These are phyloP conservation scores for Scleroderma bovista DNA, from an alignment of 768 basidiomycete species.

Conservation along the genomic window DNA sequence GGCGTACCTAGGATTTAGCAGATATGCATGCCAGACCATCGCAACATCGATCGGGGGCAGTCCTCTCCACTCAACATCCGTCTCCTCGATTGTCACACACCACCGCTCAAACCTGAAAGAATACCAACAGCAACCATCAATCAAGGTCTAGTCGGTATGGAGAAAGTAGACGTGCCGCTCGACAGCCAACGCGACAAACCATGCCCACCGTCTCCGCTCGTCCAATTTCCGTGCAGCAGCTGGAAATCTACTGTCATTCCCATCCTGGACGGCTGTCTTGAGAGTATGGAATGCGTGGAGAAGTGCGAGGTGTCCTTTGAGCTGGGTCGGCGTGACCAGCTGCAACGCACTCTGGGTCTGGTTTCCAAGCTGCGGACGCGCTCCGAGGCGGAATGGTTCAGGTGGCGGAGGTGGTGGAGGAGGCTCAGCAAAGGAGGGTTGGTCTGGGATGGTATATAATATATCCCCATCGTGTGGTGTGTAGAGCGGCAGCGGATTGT, in stretches of 20 bases:
- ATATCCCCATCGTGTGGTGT: too few relatives aligned
- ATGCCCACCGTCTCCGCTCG: slow-evolving; percentile 29
- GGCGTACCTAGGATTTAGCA: slow-evolving; percentile 32
- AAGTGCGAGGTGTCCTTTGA: slow-evolving; percentile 27
- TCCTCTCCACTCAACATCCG: neutral
- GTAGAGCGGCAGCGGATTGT: too few relatives aligned
- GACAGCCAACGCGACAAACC: slow-evolving; percentile 35
- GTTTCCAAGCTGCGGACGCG: neutral
- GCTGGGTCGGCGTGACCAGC: slow-evolving; percentile 20
- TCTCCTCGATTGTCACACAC: slow-evolving; percentile 14
- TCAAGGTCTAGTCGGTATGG: neutral
- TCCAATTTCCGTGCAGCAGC: slow-evolving; percentile 9
- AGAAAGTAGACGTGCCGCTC: slow-evolving; percentile 24
- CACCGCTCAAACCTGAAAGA: slow-evolving; percentile 30
- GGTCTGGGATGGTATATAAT: too few relatives aligned
- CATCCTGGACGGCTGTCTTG: slow-evolving; percentile 15
- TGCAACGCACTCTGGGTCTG: neutral
- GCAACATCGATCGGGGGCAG: slow-evolving; percentile 36
- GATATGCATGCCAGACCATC: slow-evolving; percentile 38
- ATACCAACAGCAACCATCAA: neutral
- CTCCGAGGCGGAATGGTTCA: neutral
- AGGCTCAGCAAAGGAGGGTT: slow-evolving; percentile 2
- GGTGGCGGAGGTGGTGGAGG: neutral
- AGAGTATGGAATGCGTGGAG: slow-evolving; percentile 25
- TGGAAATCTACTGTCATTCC: slow-evolving; percentile 9